Base-by-base conservation (phyloP, 2,329 filamentous ascomycete species). In the Dothistroma pini region DNA sequence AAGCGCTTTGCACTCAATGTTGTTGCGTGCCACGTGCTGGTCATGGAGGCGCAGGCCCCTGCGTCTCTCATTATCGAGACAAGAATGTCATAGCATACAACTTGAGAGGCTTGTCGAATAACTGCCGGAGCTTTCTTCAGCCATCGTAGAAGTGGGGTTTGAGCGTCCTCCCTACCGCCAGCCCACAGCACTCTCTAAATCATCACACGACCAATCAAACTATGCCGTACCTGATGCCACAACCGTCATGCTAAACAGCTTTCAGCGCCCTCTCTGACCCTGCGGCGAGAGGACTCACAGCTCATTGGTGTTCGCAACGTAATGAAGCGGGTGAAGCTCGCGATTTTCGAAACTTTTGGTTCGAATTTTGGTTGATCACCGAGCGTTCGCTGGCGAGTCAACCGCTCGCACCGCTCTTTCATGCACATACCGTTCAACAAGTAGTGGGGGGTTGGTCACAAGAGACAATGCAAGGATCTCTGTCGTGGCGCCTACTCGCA, bases 221-320 rank as follows among this genome's bases (percentile, higher is more conserved):
- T 29, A n/a, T 34, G 10, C 38, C 22, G 62, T 66, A 56, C 62
- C 59, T 62, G 53, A 53, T 51, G 59, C 62, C 62, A 64, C 62
- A 58, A 31, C 50, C 62, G 62, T 64, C 59, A 64, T 64, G 56
- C 48, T 56, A 32, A 58, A 25, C 56, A 47, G 14, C 7, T n/a
- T 34, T n/a, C 21, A 35, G 47, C 25, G 47, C 22, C 22, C 31
- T 48, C 38, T 56, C 21, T 38, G 47, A 56, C 52, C 61, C 61
- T 63, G 61, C 61, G 57, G 58, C 47, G 19, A 49, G 53, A 62
- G 59, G 51, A 56, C 25, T 41, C 19, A 5, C 16, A 44, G 35
- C 32, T 38, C n/a, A 9, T 25, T 29, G 6, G 14, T 29, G 12
- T 50, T 57, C 16, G 31, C 31, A 29, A 21, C n/a, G n/a, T 53